Evolutionary conservation across 2,329 filamentous ascomycete genomes (phyloP).

Genomic region (Tolypocladium tropicale): DNA sequence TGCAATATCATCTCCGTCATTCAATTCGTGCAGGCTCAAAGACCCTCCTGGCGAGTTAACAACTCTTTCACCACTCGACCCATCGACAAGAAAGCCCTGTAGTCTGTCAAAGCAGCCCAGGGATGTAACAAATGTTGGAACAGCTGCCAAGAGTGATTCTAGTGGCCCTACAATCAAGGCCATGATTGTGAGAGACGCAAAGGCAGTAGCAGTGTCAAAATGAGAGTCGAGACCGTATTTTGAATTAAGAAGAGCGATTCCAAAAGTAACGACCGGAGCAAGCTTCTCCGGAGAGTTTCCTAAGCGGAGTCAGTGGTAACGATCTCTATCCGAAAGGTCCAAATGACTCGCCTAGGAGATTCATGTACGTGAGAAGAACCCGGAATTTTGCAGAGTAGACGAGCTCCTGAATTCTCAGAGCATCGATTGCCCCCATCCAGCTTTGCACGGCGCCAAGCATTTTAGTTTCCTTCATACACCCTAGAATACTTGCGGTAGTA

Average conservation of each 20-base stretch:
- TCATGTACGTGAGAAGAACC: constrained; percentile 9
- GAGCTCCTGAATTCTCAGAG: constrained; percentile 9
- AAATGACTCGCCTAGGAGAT: constrained; percentile 6
- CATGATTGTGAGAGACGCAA: constrained; percentile 15
- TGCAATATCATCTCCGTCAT: too few species aligned
- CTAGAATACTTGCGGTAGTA: constrained; percentile 15
- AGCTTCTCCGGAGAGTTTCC: too few species aligned
- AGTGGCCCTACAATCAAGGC: constrained; percentile 10
- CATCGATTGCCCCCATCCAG: constrained; percentile 7
- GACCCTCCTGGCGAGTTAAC: too few species aligned
- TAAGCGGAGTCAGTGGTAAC: too few species aligned
- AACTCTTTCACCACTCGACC: neutral
- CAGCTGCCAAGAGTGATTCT: constrained; percentile 7
- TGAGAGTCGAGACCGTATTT: too few species aligned
- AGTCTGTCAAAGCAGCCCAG: constrained; percentile 13
- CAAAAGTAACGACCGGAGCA: constrained; percentile 10
- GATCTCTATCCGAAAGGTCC: too few species aligned
- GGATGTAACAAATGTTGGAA: constrained; percentile 11
- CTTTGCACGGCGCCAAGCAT: constrained; percentile 16
- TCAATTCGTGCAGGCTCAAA: too few species aligned
- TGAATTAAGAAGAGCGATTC: constrained; percentile 9
- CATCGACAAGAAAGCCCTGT: constrained; percentile 2
- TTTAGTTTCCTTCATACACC: constrained; percentile 19
- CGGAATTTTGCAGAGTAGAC: constrained; percentile 10
- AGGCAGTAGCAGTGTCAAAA: constrained; percentile 8